phyloP scores from a whole-genome alignment of 2,329 filamentous ascomycete species.

The Trematosphaeria pertusa region DNA sequence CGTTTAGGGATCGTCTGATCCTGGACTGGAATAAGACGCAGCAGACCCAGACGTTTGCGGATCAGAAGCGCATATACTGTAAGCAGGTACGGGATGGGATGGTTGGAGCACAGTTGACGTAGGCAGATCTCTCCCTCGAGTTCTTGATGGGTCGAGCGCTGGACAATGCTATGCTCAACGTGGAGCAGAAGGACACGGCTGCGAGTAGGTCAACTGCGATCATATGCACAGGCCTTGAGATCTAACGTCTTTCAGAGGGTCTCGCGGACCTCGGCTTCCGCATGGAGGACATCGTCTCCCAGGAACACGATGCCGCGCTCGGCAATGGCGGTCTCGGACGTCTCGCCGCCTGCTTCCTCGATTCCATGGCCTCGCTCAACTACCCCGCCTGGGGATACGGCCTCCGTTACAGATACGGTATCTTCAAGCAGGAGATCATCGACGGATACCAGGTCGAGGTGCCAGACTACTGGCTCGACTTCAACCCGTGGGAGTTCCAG shows the following conservation, averaged over 20 bases:
- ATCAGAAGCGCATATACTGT: constrained; percentile 94
- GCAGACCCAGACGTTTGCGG: constrained; percentile 88
- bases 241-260: constrained; percentile 67
- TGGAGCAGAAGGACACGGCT: constrained; percentile 84
- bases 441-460: constrained; percentile 98
- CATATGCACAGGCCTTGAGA: constrained; percentile 1
- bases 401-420: constrained; percentile 88
- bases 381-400: constrained; percentile 98
- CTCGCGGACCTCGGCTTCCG: constrained; percentile 91
- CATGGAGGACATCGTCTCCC: constrained; percentile 91
- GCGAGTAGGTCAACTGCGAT: constrained; percentile 63
- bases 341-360: constrained; percentile 94
- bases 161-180: constrained; percentile 98
- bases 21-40: constrained; percentile 98
- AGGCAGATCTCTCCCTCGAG: constrained; percentile 83
- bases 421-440: constrained; percentile 99
- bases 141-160: constrained; percentile 96
- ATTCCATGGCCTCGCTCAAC: constrained; percentile 93
- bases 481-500: constrained; percentile 99
- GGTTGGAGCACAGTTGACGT: constrained; percentile 17
- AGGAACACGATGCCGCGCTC: constrained; percentile 95
- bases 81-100: constrained; percentile 30
- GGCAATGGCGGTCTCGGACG: constrained; percentile 96
- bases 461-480: constrained; percentile 98
- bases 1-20: constrained; percentile 90